Conservation (phyloP, 257 asterid genomes). For the Cinchona pubescens region DNA sequence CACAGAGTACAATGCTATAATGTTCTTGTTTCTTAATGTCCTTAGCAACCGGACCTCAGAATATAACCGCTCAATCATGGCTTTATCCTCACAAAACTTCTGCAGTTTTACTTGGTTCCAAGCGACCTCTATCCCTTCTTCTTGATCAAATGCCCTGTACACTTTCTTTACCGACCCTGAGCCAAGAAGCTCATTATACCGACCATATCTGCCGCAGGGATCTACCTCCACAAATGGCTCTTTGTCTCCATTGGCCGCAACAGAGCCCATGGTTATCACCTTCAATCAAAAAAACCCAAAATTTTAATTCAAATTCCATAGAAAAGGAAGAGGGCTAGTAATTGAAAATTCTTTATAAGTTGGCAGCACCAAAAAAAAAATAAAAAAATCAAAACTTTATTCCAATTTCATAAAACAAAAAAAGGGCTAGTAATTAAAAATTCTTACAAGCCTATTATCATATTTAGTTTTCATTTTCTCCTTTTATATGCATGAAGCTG, state of each 20-base stretch:
- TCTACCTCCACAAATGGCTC: conserved; percentile 72
- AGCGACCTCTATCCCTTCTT: conserved; percentile 88
- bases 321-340: background rate
- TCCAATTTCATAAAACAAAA: conserved; percentile 7
- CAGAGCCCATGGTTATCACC: conserved; percentile 33
- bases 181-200: conserved; percentile 71
- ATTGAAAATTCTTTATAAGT: background rate
- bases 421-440: background rate
- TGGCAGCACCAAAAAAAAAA: conserved; percentile 18
- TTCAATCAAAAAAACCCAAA: conserved; percentile 4
- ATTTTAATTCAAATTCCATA: conserved; percentile 2
- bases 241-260: conserved; percentile 37
- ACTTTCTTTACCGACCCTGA: conserved; percentile 75
- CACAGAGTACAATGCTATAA: conserved; percentile 55
- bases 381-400: background rate
- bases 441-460: background rate
- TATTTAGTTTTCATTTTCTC: background rate
- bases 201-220: conserved; percentile 70
- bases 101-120: conserved; percentile 81
- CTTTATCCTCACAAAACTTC: conserved; percentile 44
- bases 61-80: conserved; percentile 50
- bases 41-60: conserved; percentile 62
- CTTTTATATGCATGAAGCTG: background rate
- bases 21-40: conserved; percentile 46
- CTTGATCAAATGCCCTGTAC: conserved; percentile 81